Percentiles rank a stretch among this genome's conserved stretches.
Evolutionary conservation across 1,284 basidiomycete genomes (phyloP).

Genomic region (Garcileccinum viscosum): DNA sequence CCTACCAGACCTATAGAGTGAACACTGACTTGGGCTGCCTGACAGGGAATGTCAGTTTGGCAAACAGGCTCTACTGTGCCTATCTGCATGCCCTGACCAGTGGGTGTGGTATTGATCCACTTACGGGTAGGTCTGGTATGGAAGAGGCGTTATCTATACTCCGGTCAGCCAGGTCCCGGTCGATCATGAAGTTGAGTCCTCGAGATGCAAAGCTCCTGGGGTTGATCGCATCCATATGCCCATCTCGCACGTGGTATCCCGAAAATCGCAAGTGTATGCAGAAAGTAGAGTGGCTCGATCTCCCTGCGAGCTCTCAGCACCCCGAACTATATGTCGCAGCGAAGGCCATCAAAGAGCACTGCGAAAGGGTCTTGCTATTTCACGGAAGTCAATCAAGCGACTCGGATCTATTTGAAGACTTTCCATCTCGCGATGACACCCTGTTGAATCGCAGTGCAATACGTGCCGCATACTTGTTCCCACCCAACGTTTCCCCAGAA

Average conservation of each 20-base stretch:
- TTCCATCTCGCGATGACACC: conserved; percentile 10
- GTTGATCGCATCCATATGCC: conserved; percentile 43
- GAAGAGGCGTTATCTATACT: conserved; percentile 52
- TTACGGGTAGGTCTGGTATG: conserved; percentile 51
- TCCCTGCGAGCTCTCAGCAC: conserved; percentile 38
- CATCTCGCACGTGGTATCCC: conserved; percentile 46
- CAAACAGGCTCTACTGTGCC: conserved; percentile 44
- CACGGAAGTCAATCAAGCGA: background rate
- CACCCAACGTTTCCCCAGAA: conserved; percentile 1
- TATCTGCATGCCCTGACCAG: conserved; percentile 56
- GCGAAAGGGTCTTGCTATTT: conserved; percentile 21
- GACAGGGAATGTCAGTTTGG: conserved; percentile 42
- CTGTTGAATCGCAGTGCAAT: conserved; percentile 21
- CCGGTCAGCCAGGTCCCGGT: conserved; percentile 43
- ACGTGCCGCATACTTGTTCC: conserved; percentile 13
- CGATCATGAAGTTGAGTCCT: conserved; percentile 44
- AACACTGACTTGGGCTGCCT: conserved; percentile 48
- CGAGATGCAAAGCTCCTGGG: conserved; percentile 40
- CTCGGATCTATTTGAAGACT: conserved; percentile 5
- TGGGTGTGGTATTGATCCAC: conserved; percentile 48
- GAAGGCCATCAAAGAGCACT: conserved; percentile 38
- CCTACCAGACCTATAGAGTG: conserved; percentile 46
- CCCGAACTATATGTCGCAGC: conserved; percentile 33
- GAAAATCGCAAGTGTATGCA: conserved; percentile 43
- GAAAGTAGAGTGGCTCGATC: conserved; percentile 25